phyloP scores from a whole-genome alignment of 2,329 filamentous ascomycete species.

The Emericellopsis atlantica region DNA sequence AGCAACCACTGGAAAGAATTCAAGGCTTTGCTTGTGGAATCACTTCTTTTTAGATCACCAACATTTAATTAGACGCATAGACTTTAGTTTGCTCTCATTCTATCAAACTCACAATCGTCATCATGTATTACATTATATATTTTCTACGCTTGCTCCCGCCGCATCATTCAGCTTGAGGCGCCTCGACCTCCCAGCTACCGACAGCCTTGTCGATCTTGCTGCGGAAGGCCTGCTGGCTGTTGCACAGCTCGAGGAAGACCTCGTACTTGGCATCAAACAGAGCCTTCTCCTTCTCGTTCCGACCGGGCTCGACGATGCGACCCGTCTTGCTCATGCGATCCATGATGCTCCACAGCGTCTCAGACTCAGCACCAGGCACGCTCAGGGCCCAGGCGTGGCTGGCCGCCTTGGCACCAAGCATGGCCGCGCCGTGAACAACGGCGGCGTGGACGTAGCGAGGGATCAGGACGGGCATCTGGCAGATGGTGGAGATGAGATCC shows the following conservation, averaged over 20 bases:
- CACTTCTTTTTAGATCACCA: too few species aligned
- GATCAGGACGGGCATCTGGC: slow-evolving; percentile 85
- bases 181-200: slow-evolving; percentile 18
- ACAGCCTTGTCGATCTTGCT: slow-evolving; percentile 58
- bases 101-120: too few species aligned
- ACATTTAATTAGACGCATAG: too few species aligned
- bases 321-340: slow-evolving; percentile 93
- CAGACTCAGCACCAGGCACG: slow-evolving; percentile 50
- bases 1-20: background rate
- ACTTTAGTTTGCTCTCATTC: too few species aligned
- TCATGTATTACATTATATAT: slow-evolving; percentile 2
- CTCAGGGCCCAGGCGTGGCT: slow-evolving; percentile 53
- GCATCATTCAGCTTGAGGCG: background rate
- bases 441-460: slow-evolving; percentile 90
- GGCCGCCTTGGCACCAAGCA: slow-evolving; percentile 96
- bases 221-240: slow-evolving; percentile 73
- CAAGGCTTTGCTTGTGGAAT: too few species aligned
- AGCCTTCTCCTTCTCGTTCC: slow-evolving; percentile 73
- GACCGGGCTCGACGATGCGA: slow-evolving; percentile 64
- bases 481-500: slow-evolving; percentile 79
- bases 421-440: slow-evolving; percentile 94
- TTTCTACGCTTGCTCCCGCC: background rate
- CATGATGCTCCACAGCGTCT: slow-evolving; percentile 94
- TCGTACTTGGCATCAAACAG: slow-evolving; percentile 83
- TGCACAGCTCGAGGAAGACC: slow-evolving; percentile 88